A percentile compares a stretch with the other conserved stretches of the same genome.
Conservation (phyloP, 1,284 basidiomycete genomes). For the Pseudozyma tsukubaensis region DNA sequence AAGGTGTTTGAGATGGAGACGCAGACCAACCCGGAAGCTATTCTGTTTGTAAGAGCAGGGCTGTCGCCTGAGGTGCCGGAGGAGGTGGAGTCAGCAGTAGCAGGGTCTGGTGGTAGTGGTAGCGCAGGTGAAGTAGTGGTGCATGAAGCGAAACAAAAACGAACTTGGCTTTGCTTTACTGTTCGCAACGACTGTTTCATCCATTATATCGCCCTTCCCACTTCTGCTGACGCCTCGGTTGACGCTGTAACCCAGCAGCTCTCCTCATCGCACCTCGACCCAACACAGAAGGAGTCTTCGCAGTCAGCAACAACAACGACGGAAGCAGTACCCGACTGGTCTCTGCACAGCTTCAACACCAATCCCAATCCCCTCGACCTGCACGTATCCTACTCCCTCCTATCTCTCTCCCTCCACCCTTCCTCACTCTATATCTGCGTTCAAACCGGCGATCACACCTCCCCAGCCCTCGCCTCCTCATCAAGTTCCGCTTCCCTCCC, state of each 20-base stretch:
- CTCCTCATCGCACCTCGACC: neutral
- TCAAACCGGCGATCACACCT: constrained; percentile 61
- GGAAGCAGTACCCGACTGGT: constrained; percentile 26
- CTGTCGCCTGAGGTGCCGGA: constrained; percentile 18
- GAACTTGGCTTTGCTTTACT: constrained; percentile 60
- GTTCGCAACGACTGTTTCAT: constrained; percentile 53
- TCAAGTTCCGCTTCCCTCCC: constrained; percentile 7
- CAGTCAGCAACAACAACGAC: neutral
- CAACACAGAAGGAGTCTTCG: neutral
- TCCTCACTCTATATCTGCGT: constrained; percentile 51
- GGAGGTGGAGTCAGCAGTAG: neutral
- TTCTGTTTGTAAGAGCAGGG: constrained; percentile 53
- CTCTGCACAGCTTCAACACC: constrained; percentile 56
- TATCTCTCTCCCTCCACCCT: constrained; percentile 59
- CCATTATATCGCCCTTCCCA: constrained; percentile 60
- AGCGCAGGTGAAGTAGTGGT: constrained; percentile 20
- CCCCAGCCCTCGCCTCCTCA: constrained; percentile 17
- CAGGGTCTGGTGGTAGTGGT: neutral
- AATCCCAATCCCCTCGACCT: constrained; percentile 53
- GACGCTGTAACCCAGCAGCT: constrained; percentile 1
- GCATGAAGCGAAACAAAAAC: constrained; percentile 20
- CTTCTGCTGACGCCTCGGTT: constrained; percentile 18
- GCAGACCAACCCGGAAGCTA: constrained; percentile 58
- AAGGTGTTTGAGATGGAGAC: constrained; percentile 54
- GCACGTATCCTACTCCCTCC: constrained; percentile 62